phyloP scores from a whole-genome alignment of 306 rosid species.

The Vigna trinervia region DNA sequence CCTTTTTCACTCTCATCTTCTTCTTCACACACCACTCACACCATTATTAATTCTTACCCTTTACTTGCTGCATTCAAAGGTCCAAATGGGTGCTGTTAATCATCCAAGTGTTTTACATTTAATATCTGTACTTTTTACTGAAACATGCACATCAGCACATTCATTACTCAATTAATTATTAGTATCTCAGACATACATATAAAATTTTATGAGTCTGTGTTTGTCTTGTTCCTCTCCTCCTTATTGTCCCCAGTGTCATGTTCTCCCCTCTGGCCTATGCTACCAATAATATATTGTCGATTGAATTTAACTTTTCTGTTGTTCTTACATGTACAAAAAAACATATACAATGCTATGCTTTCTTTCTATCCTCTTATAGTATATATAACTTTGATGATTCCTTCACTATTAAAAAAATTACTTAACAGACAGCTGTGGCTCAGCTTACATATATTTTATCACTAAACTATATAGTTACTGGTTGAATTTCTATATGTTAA shows the following conservation, averaged over 20 bases:
- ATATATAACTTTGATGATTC: not conserved
- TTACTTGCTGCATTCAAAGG: conserved; percentile 28
- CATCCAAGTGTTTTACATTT: conserved; percentile 22
- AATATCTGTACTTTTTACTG: conserved; percentile 34
- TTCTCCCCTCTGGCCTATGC: conserved; percentile 29
- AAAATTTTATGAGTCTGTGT: not conserved
- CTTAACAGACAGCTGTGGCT: conserved; percentile 27
- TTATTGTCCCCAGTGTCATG: conserved; percentile 35
- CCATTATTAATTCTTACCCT: not conserved
- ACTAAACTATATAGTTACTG: not conserved
- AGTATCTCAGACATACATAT: not conserved
- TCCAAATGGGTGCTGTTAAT: not conserved
- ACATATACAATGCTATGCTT: conserved; percentile 29
- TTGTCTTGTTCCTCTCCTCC: conserved; percentile 34
- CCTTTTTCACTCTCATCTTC: conserved; percentile 6
- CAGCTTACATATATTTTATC: conserved; percentile 1
- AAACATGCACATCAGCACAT: conserved; percentile 36
- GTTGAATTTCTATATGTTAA: not conserved
- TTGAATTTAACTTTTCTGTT: conserved; percentile 53
- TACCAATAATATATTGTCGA: conserved; percentile 45
- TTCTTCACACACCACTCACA: conserved; percentile 4
- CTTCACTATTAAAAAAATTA: conserved; percentile 19
- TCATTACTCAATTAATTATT: not conserved
- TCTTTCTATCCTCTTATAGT: conserved; percentile 41
- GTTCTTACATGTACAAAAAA: conserved; percentile 45